Base-by-base conservation (phyloP, 2,329 filamentous ascomycete genomes). In the Pseudogymnoascus sp. region DNA sequence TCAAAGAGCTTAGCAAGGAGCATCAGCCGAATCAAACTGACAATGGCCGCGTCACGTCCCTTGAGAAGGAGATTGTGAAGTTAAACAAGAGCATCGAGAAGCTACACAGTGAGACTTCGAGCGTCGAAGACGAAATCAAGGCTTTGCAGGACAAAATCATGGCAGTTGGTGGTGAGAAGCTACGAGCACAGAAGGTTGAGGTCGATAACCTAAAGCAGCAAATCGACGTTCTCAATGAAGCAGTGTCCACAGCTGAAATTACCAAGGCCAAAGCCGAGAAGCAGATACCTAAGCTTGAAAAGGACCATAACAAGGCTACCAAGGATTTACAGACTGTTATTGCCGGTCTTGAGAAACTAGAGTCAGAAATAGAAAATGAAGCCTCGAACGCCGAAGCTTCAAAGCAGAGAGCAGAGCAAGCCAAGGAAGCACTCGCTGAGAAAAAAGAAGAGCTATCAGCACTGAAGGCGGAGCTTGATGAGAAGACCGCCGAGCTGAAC, bases 141-240 rank as follows among this genome's bases (percentile, higher is more conserved):
- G 83, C 83, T 19, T 81, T 99, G 1, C 93, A 99, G 74, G 88
- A 95, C 81, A 96, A 93, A 80, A 99, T 99, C 72, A 97, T 99
- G 95, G 89, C 97, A 76, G 88, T 96, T 67, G 95, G 95, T 72
- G 95, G 95, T 76, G 92, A 97, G 71, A 92, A 91, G 76, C 85
- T 99, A 17, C 88, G 95, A 63, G 85, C 88, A 17, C 93, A 99
- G 74, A 93, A 95, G 70, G 87, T 91, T 66, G 96, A 90, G 79
- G 92, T 99, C 35, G 93, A 97, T 73, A 84, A 87, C 6, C 79
- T 96, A 67, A 96, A 96, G 74, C 89, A 92, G 70, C 88, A 96
- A 73, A 92, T 97, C 63, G 81, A 88, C 59, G 85, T 87, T 11
- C 82, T 96, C 65, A 87, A 85, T 62, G 93, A 97, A 68, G 87